Base-by-base conservation (phyloP, 768 basidiomycete genomes). In the Mycena rosella region DNA sequence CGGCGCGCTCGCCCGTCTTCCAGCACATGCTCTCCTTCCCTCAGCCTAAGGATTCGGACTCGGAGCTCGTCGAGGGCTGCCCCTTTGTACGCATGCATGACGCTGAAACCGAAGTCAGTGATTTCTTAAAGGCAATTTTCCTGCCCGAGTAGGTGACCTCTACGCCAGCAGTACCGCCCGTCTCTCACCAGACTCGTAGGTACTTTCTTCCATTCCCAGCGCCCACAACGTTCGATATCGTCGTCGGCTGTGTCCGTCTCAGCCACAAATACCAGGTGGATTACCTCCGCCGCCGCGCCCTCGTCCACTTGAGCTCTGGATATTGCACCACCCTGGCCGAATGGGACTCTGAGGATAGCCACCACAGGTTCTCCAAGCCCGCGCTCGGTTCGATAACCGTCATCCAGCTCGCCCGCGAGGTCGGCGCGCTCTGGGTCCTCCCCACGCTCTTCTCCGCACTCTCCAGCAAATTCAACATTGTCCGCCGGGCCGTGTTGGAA, bases 221-320 rank as follows among this genome's bases (percentile, higher is more conserved):
- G 5, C 17, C 2, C 10, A 65, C 63, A 5, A n/a, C 24, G 11
- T 58, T 58, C 48, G 45, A 36, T 14, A 22, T 65, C 24, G 20
- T n/a, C n/a, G n/a, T n/a, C n/a, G n/a, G n/a, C n/a, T n/a, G n/a
- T n/a, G n/a, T 61, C 3, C 55, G 67, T 10, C 67, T 68, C 48
- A 53, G 60, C 29, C 60, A 68, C 34, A 68, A 68, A 40, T 68
- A 68, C 11, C 36, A 14, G 0, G 67, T 63, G 20, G 65, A 57
- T 1, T 49, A 52, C 56, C 53, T 64, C 17, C 45, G 54, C 10
- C 53, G 47, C 13, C 52, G 45, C 2, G 65, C 65, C 8, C 54
- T 67, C 18, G 29, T 61, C 30, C 60, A 67, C 54, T 40, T 67
- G 9, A 55, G 53, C 2, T 53, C 40, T 2, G 26, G 44, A 11